Evolutionary conservation across 2,329 filamentous ascomycete species (phyloP), one percentile per base, ranked within the genome.

Genomic region (Monilinia fructicola): DNA sequence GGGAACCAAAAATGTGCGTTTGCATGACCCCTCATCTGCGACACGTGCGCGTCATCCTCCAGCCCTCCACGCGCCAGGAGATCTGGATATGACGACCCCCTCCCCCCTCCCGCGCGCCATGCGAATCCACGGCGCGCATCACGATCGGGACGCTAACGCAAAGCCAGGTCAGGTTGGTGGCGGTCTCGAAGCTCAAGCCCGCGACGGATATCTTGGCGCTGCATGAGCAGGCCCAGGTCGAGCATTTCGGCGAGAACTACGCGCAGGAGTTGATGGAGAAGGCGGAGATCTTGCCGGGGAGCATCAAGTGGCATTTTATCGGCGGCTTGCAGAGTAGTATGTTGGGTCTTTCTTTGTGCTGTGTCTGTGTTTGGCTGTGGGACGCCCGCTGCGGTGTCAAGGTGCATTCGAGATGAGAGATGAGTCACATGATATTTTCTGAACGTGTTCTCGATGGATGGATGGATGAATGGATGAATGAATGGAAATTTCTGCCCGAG

Each of bases 201-300:
- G 92, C 89, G 67, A 91, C 91, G 74, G 95, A 99, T 78, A 90
- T 99, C 74, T 83, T 96, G 65, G 90, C 93, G 40, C 85, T 99
- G 0, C 90, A 96, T 79, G 82, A 85, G 0, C 71, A 69, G 0
- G 77, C 80, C 40, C 78, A 80, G 1, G 91, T 93, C 65, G 72
- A 82, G 23, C 92, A 99, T 79, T 98, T 98, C 78, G 95, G 95
- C 73, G 95, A 99, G 80, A 99, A 99, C 82, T 99, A 99, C 80
- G 84, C 90, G 4, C 91, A 94, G 79, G 95, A 99, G 78, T 85
- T 99, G 64, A 83, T 85, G 67, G 90, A 96, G 77, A 99, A 99
- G 79, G 90, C 92, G 1, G 84, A 85, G 46, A 77, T 97, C 26
- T 85, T 99, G 14, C 94, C 95, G 0, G 80, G 80, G 54, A 84